Conservation (phyloP, 164 flowering plant species). For the Paratinospora sagittata region DNA sequence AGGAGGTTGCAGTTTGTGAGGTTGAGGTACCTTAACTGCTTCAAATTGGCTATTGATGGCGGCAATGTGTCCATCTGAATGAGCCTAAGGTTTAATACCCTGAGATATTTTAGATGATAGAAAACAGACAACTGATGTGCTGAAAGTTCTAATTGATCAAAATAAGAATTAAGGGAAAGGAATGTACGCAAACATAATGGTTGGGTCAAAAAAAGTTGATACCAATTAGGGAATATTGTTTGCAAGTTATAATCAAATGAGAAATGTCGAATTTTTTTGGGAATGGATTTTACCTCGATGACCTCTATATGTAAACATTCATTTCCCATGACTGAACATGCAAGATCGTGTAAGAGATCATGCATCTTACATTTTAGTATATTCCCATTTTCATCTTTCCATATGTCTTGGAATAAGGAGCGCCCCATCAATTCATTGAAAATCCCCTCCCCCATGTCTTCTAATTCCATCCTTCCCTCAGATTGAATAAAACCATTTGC, state of each 20-base stretch:
- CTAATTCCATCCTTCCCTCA: neutral
- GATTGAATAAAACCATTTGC: constrained; percentile 6
- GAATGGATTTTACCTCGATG: neutral
- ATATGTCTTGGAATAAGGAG: constrained; percentile 14
- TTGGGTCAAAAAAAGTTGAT: neutral
- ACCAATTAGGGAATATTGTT: neutral
- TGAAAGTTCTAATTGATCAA: neutral
- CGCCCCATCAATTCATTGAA: constrained; percentile 9
- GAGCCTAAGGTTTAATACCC: too few species aligned
- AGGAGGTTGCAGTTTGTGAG: neutral
- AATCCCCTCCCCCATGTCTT: too few species aligned
- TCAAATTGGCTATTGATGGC: too few species aligned
- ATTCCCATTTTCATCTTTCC: constrained; percentile 6
- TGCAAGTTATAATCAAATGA: too few species aligned
- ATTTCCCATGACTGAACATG: neutral
- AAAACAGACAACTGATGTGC: too few species aligned
- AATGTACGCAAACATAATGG: neutral
- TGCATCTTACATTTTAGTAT: too few species aligned
- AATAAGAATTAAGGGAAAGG: neutral
- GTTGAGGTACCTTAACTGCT: constrained; percentile 9
- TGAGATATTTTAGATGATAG: too few species aligned
- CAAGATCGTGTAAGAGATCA: constrained; percentile 17
- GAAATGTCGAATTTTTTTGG: neutral
- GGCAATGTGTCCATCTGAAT: too few species aligned
- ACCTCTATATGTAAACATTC: neutral